Conservation (phyloP, 1,139 yeast genomes). For the Petasospora fabianii region DNA sequence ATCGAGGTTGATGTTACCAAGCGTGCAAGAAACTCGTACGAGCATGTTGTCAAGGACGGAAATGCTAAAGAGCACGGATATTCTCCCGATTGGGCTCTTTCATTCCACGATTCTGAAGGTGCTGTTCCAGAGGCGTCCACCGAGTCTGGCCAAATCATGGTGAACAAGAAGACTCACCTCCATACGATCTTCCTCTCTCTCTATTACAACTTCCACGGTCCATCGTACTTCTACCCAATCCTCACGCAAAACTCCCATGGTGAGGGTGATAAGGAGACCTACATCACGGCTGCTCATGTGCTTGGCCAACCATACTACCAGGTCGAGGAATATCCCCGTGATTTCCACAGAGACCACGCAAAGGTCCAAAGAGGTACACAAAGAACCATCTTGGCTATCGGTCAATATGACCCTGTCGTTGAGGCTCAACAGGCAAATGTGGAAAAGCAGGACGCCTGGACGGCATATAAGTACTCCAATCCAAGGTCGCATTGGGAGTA, state of each 20-base stretch:
- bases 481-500: slow-evolving; percentile 13
- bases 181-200: slow-evolving; percentile 45
- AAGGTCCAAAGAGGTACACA: slow-evolving; percentile 23
- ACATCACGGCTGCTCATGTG: slow-evolving; percentile 53
- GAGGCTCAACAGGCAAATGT: slow-evolving; percentile 5
- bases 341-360: slow-evolving; percentile 29
- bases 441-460: slow-evolving; percentile 9
- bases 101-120: slow-evolving; percentile 50
- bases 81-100: slow-evolving; percentile 15
- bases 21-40: slow-evolving; percentile 13
- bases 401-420: slow-evolving; percentile 17
- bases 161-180: slow-evolving; percentile 47
- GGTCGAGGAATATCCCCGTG: slow-evolving; percentile 31
- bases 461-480: slow-evolving; percentile 9
- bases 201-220: slow-evolving; percentile 54
- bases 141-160: slow-evolving; percentile 53
- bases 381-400: slow-evolving; percentile 15
- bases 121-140: slow-evolving; percentile 54
- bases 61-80: slow-evolving; percentile 9
- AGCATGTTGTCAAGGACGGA: slow-evolving; percentile 14
- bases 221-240: slow-evolving; percentile 47
- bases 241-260: slow-evolving; percentile 54
- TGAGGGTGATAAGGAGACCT: slow-evolving; percentile 60
- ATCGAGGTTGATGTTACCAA: slow-evolving; percentile 33
- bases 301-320: slow-evolving; percentile 48